phyloP scores from a whole-genome alignment of 805 yeast species.

The Kodamaea laetipori region DNA sequence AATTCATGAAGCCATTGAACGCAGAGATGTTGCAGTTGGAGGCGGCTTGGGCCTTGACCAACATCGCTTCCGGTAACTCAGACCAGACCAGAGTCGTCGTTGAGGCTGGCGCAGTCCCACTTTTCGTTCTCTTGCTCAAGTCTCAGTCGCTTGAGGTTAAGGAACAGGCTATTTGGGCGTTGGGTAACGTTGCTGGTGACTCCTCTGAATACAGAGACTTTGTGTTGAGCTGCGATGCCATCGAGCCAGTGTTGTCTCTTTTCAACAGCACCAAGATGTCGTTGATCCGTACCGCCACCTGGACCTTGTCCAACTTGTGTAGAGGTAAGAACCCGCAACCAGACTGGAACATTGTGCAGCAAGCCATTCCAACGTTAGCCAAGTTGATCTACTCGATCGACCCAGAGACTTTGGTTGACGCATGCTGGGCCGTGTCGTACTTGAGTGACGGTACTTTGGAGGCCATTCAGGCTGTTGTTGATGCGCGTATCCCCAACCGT shows the following conservation, averaged over 20 bases:
- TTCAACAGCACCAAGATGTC: conserved; percentile 83
- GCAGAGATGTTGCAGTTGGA: conserved; percentile 91
- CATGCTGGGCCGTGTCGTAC: conserved; percentile 98
- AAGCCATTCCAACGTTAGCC: conserved; percentile 88
- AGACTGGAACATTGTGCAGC: conserved; percentile 84
- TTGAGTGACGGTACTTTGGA: conserved; percentile 89
- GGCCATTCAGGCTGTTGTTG: conserved; percentile 95
- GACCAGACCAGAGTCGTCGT: conserved; percentile 90
- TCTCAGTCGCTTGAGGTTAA: conserved; percentile 87
- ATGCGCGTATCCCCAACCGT: conserved; percentile 92
- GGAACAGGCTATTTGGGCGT: conserved; percentile 99
- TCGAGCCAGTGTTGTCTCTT: conserved; percentile 80
- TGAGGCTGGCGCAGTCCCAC: conserved; percentile 91
- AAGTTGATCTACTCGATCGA: conserved; percentile 88
- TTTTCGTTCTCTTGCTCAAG: conserved; percentile 77
- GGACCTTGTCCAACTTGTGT: conserved; percentile 96
- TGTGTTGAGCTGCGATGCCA: conserved; percentile 81
- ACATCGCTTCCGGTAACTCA: conserved; percentile 92
- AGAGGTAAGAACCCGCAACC: conserved; percentile 97
- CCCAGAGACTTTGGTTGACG: conserved; percentile 91
- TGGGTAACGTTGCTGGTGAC: conserved; percentile 99
- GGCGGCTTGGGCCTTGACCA: conserved; percentile 99
- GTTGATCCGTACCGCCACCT: conserved; percentile 93
- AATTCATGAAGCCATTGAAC: conserved; percentile 71
- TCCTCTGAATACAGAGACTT: conserved; percentile 87